Percentiles rank a stretch among this genome's conserved stretches.
Evolutionary conservation across 2,329 filamentous ascomycete genomes (phyloP).

Genomic region (Fusarium falciforme): DNA sequence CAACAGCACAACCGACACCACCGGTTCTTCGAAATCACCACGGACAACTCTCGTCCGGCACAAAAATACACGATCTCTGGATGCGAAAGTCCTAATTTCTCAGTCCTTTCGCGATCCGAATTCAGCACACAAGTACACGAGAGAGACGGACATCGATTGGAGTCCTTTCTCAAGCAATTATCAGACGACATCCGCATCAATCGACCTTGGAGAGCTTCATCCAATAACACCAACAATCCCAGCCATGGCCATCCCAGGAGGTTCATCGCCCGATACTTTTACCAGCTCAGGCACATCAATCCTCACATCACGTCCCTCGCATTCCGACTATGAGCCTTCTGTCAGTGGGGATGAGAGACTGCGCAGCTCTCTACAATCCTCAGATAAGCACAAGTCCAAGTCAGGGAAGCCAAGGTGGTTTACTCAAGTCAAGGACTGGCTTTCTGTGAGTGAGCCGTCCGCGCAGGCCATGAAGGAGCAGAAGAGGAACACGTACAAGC

Average conservation of each 20-base stretch:
- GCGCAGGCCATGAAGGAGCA: slow-evolving; percentile 60
- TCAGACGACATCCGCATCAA: background rate
- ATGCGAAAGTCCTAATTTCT: background rate
- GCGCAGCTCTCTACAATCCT: slow-evolving; percentile 20
- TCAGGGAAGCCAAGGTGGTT: slow-evolving; percentile 52
- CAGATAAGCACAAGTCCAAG: slow-evolving; percentile 39
- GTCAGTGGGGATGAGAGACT: slow-evolving; percentile 34
- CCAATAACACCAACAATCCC: background rate
- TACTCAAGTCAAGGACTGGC: slow-evolving; percentile 60
- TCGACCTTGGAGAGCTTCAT: background rate
- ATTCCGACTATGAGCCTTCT: slow-evolving; percentile 40
- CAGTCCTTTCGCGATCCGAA: background rate
- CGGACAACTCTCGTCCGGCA: background rate
- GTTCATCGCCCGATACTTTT: slow-evolving; percentile 12
- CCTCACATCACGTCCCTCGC: slow-evolving; percentile 28
- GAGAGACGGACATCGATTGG: background rate
- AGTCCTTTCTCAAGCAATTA: background rate
- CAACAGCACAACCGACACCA: background rate
- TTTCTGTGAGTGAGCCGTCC: slow-evolving; percentile 62
- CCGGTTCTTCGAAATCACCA: background rate
- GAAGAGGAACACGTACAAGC: slow-evolving; percentile 56
- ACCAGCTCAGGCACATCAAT: slow-evolving; percentile 18
- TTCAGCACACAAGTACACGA: background rate
- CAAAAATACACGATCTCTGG: background rate
- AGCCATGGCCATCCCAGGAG: slow-evolving; percentile 19